Percentiles rank a stretch among this genome's conserved stretches.
These are phyloP conservation scores for Xerophyta viscosa DNA, from an alignment of 106 monocot species.

Conservation along the genomic window DNA sequence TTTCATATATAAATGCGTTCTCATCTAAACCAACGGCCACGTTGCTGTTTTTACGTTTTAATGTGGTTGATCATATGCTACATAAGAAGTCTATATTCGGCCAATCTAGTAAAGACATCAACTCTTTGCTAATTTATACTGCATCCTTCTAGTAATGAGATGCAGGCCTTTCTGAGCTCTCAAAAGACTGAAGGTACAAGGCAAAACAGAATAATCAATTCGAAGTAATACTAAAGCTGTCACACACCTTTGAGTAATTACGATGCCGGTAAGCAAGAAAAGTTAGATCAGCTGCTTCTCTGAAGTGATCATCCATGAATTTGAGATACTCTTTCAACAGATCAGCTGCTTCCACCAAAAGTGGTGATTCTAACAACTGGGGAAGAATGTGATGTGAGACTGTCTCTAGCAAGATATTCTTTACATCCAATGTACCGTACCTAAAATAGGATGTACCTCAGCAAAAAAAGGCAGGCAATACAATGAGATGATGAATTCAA, in stretches of 20 bases:
- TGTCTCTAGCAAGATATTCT: conserved; percentile 85
- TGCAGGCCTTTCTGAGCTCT: too few species aligned
- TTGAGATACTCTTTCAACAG: conserved; percentile 80
- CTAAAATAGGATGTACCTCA: conserved; percentile 19
- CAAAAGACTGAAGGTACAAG: background rate
- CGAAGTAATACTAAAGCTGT: background rate
- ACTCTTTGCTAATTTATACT: too few species aligned
- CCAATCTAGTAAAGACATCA: too few species aligned
- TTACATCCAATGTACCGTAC: conserved; percentile 71
- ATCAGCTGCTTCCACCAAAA: conserved; percentile 38
- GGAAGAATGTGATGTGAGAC: conserved; percentile 86
- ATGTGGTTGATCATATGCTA: too few species aligned
- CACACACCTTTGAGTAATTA: conserved; percentile 76
- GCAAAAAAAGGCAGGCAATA: background rate
- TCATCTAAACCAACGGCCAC: too few species aligned
- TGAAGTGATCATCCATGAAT: conserved; percentile 90
- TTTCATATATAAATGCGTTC: too few species aligned
- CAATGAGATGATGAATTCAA: background rate
- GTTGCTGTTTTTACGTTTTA: too few species aligned
- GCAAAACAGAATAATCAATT: too few species aligned
- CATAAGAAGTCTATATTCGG: too few species aligned
- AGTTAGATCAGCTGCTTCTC: conserved; percentile 91
- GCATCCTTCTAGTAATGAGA: background rate
- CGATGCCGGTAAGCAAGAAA: conserved; percentile 91
- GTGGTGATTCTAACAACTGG: conserved; percentile 72